These are phyloP conservation scores for Mortierella sp. DNA, from an alignment of 371 early-diverging fungal species.

Conservation along the genomic window DNA sequence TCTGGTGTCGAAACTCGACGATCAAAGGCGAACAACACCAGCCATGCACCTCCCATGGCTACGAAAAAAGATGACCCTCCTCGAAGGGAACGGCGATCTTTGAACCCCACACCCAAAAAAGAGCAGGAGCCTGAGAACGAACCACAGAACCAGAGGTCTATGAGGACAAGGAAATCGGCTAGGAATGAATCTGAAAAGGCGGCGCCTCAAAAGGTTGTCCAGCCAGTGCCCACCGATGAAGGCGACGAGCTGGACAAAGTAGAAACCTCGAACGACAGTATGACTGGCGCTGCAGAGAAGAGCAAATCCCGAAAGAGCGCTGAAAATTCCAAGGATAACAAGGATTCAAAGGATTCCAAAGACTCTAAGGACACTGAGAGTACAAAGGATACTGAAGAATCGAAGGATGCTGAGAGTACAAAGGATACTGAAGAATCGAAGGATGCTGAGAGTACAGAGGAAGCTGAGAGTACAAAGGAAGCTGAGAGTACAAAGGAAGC, in stretches of 20 bases:
- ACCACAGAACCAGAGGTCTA: constrained; percentile 1
- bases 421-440: constrained; percentile 9
- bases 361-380: too few species aligned
- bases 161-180: constrained; percentile 7
- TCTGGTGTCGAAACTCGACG: background rate
- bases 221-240: too few species aligned
- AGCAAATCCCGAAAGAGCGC: too few species aligned
- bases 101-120: too few species aligned
- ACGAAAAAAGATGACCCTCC: too few species aligned
- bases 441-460: constrained; percentile 1
- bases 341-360: too few species aligned
- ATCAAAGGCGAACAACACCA: background rate
- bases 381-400: background rate
- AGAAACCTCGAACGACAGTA: too few species aligned
- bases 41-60: background rate
- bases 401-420: constrained; percentile 1
- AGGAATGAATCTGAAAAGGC: constrained; percentile 9
- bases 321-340: too few species aligned
- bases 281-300: too few species aligned
- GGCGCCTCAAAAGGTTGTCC: too few species aligned
- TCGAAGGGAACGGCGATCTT: too few species aligned
- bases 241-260: too few species aligned
- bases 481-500: constrained; percentile 12
- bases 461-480: constrained; percentile 4
- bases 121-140: background rate